Percentiles rank a stretch among this genome's conserved stretches.
Conservation (phyloP, 164 flowering plant species). For the Cinnamomum chago region DNA sequence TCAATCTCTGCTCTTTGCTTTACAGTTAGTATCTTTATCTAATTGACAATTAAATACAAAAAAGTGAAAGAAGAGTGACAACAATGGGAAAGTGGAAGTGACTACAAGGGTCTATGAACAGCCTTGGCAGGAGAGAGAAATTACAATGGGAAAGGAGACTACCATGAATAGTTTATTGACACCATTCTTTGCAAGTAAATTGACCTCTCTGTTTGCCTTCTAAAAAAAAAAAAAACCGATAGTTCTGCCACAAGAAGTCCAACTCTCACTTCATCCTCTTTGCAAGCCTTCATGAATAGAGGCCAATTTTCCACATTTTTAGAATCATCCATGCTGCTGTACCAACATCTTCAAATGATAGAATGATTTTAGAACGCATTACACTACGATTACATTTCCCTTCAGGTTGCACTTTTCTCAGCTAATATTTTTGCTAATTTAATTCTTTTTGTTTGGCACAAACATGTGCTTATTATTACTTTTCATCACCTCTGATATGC, state of each 20-base stretch:
- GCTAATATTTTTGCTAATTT: background rate
- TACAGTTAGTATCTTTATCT: too few species aligned
- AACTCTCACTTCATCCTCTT: too few species aligned
- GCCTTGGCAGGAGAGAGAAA: too few species aligned
- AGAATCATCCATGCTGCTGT: background rate
- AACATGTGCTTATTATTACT: background rate
- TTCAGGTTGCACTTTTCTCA: background rate
- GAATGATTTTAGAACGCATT: background rate
- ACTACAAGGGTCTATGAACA: too few species aligned
- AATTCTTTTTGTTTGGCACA: background rate
- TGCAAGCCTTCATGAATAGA: background rate
- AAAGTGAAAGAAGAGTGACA: too few species aligned
- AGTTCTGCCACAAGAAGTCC: too few species aligned
- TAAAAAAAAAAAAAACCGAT: too few species aligned
- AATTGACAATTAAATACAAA: too few species aligned
- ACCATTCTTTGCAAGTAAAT: background rate
- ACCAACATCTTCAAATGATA: background rate
- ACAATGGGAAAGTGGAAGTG: too few species aligned
- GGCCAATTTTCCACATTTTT: background rate
- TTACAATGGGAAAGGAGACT: too few species aligned
- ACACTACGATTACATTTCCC: background rate
- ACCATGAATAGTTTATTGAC: too few species aligned
- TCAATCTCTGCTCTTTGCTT: too few species aligned
- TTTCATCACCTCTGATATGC: background rate
- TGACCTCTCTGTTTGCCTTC: background rate